Evolutionary conservation across 257 asterid species (phyloP).

Genomic region (Perilla frutescens): DNA sequence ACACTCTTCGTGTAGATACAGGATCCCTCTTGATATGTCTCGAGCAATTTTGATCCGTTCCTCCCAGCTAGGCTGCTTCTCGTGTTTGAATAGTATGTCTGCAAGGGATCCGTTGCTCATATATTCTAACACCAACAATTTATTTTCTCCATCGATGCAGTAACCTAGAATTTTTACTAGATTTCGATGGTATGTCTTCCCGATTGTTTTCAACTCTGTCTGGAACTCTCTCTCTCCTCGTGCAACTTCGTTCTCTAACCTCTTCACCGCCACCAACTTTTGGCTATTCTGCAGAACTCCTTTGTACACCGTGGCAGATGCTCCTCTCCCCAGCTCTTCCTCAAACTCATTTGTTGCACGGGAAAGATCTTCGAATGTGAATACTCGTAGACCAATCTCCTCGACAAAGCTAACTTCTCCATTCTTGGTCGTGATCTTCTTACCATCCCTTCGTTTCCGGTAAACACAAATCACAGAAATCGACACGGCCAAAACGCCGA

Average conservation of each 20-base stretch:
- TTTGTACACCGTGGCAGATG: conserved; percentile 55
- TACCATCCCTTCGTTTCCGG: conserved; percentile 25
- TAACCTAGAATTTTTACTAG: conserved; percentile 62
- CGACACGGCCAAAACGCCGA: conserved; percentile 37
- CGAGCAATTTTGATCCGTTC: conserved; percentile 41
- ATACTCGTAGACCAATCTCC: conserved; percentile 42
- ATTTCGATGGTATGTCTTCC: conserved; percentile 58
- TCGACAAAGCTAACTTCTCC: conserved; percentile 30
- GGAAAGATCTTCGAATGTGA: conserved; percentile 40
- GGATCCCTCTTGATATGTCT: conserved; percentile 58
- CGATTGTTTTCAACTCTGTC: conserved; percentile 55
- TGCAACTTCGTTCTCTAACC: conserved; percentile 41
- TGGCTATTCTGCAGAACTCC: conserved; percentile 34
- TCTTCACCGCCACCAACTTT: conserved; percentile 54
- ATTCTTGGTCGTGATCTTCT: conserved; percentile 13
- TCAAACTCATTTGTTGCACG: conserved; percentile 49
- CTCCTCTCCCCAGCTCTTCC: conserved; percentile 57
- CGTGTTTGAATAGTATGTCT: conserved; percentile 37
- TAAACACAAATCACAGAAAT: conserved; percentile 32
- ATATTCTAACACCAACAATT: conserved; percentile 56
- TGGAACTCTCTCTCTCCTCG: conserved; percentile 58
- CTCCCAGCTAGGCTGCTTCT: conserved; percentile 43
- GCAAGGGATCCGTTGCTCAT: conserved; percentile 65
- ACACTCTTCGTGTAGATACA: conserved; percentile 67
- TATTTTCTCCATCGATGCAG: conserved; percentile 50